phyloP scores from a whole-genome alignment of 2,329 filamentous ascomycete species.

The Diaporthe australafricana region DNA sequence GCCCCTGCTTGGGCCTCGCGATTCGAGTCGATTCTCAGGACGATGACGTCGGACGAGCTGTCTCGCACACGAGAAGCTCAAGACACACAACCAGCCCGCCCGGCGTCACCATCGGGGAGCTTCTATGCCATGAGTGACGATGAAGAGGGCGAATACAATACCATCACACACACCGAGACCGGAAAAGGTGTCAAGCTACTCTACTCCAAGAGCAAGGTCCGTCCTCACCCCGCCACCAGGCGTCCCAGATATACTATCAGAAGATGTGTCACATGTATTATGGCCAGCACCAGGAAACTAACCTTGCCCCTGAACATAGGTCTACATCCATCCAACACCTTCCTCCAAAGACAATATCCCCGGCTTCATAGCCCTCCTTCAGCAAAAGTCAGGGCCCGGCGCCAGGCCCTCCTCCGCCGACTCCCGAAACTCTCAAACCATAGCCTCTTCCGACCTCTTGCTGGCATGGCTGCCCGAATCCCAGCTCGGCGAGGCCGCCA shows the following conservation, averaged over 20 bases:
- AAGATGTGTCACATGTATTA: neutral
- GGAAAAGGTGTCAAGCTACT: constrained; percentile 91
- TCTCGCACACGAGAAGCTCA: constrained; percentile 26
- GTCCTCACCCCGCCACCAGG: neutral
- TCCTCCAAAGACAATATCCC: constrained; percentile 96
- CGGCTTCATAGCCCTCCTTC: constrained; percentile 91
- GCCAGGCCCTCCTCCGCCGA: constrained; percentile 57
- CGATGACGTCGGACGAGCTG: constrained; percentile 48
- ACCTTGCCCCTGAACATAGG: constrained; percentile 60
- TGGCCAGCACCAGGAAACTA: neutral
- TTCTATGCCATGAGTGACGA: constrained; percentile 98
- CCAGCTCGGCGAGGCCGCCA: constrained; percentile 84
- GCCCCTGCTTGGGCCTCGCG: constrained; percentile 2
- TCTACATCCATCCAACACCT: constrained; percentile 95
- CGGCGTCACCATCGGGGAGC: constrained; percentile 82
- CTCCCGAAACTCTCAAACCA: constrained; percentile 52
- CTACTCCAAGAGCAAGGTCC: constrained; percentile 95
- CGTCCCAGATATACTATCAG: neutral
- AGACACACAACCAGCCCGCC: constrained; percentile 46
- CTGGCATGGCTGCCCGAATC: constrained; percentile 95
- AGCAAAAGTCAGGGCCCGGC: constrained; percentile 76
- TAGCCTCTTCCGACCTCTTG: constrained; percentile 78
- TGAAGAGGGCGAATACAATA: constrained; percentile 95
- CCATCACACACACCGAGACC: constrained; percentile 82
- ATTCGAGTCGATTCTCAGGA: neutral